These are phyloP conservation scores for Acorus calamus DNA, from an alignment of 106 monocot species.

Conservation along the genomic window DNA sequence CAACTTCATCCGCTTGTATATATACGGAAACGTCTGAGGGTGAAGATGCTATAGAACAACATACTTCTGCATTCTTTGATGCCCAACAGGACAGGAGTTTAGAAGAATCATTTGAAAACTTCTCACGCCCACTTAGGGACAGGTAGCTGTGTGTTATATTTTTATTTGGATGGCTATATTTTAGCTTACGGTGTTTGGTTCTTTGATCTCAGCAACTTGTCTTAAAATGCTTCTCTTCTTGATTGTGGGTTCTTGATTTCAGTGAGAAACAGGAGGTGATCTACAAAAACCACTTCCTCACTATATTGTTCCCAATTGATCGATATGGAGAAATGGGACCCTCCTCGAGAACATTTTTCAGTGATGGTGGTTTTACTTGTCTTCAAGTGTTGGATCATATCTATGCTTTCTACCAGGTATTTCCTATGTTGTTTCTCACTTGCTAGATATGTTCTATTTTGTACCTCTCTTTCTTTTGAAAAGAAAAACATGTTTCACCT, in stretches of 20 bases:
- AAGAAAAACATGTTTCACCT: too few relatives aligned
- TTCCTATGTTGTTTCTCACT: background rate
- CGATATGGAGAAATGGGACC: conserved; percentile 88
- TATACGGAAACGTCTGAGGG: conserved; percentile 46
- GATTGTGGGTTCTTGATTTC: conserved; percentile 9
- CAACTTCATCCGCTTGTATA: conserved; percentile 61
- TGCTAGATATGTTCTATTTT: background rate
- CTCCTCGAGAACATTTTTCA: conserved; percentile 76
- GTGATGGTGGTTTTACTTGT: conserved; percentile 66
- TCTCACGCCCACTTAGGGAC: conserved; percentile 73
- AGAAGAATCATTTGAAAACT: conserved; percentile 37
- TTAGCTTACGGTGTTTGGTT: background rate
- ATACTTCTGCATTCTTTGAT: conserved; percentile 17
- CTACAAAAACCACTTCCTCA: conserved; percentile 77
- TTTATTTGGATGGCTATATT: too few relatives aligned
- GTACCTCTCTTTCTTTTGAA: too few relatives aligned
- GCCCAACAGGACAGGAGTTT: conserved; percentile 30
- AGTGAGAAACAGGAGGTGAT: conserved; percentile 72
- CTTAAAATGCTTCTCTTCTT: background rate
- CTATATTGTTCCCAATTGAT: conserved; percentile 84
- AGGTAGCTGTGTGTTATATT: conserved; percentile 25
- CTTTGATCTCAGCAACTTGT: background rate
- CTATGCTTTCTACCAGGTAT: conserved; percentile 86
- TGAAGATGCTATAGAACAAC: conserved; percentile 37
- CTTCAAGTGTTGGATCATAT: conserved; percentile 68